These are phyloP conservation scores for Neodidymelliopsis sp. DNA, from an alignment of 2,329 filamentous ascomycete species.

Conservation along the genomic window DNA sequence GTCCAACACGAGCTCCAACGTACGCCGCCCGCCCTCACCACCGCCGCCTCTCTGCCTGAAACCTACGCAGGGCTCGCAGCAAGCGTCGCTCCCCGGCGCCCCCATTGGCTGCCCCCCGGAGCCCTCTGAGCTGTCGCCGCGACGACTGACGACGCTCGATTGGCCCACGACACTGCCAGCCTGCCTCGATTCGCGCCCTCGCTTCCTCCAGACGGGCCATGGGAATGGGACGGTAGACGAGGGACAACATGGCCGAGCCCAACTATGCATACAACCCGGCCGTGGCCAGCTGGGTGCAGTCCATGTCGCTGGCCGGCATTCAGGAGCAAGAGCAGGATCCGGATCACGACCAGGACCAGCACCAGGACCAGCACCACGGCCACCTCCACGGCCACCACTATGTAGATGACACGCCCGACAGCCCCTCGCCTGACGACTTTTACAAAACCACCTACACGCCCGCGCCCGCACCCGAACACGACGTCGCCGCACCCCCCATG, in stretches of 20 bases:
- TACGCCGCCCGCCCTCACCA: constrained; percentile 3
- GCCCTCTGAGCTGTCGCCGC: constrained; percentile 16
- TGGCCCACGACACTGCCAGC: constrained; percentile 19
- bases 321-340: constrained; percentile 14
- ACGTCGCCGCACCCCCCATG: constrained; percentile 19
- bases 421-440: constrained; percentile 40
- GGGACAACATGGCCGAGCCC: constrained; percentile 41
- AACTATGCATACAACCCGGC: constrained; percentile 42
- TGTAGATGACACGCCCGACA: constrained; percentile 27
- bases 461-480: constrained; percentile 14
- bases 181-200: constrained; percentile 41
- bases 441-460: constrained; percentile 37
- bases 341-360: not conserved
- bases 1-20: too few species aligned
- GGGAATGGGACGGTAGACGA: constrained; percentile 38
- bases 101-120: constrained; percentile 16
- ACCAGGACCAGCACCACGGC: not conserved
- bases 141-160: constrained; percentile 7
- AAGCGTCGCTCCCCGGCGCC: constrained; percentile 5
- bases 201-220: constrained; percentile 30
- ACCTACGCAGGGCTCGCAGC: constrained; percentile 14
- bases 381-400: constrained; percentile 2
- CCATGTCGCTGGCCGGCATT: constrained; percentile 39
- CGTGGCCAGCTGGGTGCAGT: constrained; percentile 47
- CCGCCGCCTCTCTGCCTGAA: constrained; percentile 11